Evolutionary conservation across 2,329 filamentous ascomycete species (phyloP), one percentile per base, ranked within the genome.

Genomic region (Pestalotiopsis sp.): DNA sequence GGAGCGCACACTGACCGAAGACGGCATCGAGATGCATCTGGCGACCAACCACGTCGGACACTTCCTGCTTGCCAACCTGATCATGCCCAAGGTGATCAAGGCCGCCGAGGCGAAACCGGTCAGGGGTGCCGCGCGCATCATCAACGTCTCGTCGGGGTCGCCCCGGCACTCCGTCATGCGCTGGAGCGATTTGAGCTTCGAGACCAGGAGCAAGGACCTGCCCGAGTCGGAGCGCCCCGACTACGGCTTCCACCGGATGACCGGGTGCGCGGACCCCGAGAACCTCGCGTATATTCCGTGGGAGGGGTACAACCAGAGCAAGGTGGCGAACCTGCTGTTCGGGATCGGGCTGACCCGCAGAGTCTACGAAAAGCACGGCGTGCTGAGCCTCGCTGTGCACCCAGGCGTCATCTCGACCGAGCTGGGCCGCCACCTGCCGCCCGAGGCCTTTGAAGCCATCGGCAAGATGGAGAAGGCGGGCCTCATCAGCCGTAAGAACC

Each of bases 141-240:
- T 65, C 23, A 68, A 75, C 23, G 70, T 70, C 13, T 75, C 74
- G 64, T 73, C 72, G 1, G 74, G 63, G 1, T 67, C 64, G 20
- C 64, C 64, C 45, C 31, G 3, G 1, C 3, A 71, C 2, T 68
- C 73, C 3, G 11, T n/a, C 1, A 78, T 80, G 69, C 75, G 80
- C 3, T 81, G 78, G 78, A 78, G 76, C 69, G 80, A 81, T 56
- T 66, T 75, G n/a, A 77, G 77, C 67, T 81, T 79, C 66, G 75
- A 78, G 11, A 78, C 74, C 71, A 71, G 60, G 31, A 81, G 76
- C 73, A 75, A 75, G 25, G 74, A 77, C 14, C 70, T 81, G 1
- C 79, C 79, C 0, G 69, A 72, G 62, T 70, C 66, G 3, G 78
- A 80, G 66, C 77, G 76, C 70, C 79, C 80, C 5, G 27, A 67